Percentiles rank a stretch among this genome's conserved stretches.
These are phyloP conservation scores for Neurospora sp. DNA, from an alignment of 495 filamentous ascomycete genomes.

Conservation along the genomic window DNA sequence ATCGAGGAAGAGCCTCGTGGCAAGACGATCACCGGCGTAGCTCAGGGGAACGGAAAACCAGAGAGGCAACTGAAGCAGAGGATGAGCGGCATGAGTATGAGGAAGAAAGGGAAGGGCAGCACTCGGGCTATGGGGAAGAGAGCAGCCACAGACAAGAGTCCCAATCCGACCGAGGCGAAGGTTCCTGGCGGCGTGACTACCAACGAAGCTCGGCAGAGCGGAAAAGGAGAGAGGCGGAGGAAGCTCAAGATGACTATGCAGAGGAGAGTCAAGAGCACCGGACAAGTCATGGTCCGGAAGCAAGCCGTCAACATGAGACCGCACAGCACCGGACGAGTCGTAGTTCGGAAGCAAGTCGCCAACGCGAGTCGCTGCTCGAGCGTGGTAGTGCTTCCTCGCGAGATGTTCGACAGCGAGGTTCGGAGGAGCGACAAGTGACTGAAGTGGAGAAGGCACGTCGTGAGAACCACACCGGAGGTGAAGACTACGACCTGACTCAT, in stretches of 20 bases:
- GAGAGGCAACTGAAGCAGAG: slow-evolving; percentile 7
- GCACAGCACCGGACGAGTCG: not conserved
- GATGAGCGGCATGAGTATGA: slow-evolving; percentile 5
- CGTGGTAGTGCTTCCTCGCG: not conserved
- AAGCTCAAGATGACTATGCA: not conserved
- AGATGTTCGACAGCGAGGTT: not conserved
- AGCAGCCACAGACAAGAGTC: not conserved
- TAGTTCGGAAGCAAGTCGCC: not conserved
- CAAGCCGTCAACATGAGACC: not conserved
- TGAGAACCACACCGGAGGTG: not conserved
- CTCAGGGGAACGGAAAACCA: not conserved
- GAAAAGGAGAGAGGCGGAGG: not conserved
- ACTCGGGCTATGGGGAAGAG: not conserved
- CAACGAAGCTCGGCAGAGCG: not conserved
- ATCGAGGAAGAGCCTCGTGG: too few relatives aligned
- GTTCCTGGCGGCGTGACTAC: not conserved
- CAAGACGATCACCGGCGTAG: not conserved
- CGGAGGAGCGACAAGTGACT: not conserved
- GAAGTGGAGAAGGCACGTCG: not conserved
- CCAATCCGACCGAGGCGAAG: not conserved
- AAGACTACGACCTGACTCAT: not conserved
- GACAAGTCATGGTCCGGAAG: not conserved
- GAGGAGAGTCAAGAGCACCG: not conserved
- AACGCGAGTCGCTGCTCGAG: not conserved
- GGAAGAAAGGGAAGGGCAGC: not conserved